phyloP scores from a whole-genome alignment of 1,284 basidiomycete species.

The Tremellales sp. region DNA sequence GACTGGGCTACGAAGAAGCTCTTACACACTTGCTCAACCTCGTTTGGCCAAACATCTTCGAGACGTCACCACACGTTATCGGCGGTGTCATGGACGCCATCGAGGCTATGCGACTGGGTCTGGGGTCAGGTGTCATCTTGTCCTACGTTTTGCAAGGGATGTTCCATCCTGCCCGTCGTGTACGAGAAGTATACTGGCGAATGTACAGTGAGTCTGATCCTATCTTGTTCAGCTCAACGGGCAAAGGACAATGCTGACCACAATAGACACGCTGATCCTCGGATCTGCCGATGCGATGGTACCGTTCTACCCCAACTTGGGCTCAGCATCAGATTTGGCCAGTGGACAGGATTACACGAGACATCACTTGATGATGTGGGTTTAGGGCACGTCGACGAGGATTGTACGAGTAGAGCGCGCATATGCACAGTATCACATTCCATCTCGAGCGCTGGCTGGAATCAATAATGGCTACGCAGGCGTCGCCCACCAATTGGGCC shows the following conservation, averaged over 20 bases:
- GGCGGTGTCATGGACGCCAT: slow-evolving; percentile 94
- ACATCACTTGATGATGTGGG: slow-evolving; percentile 64
- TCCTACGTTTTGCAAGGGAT: slow-evolving; percentile 76
- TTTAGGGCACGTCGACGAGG: slow-evolving; percentile 19
- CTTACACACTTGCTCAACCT: slow-evolving; percentile 97
- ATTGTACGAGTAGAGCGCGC: background rate
- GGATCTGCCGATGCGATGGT: slow-evolving; percentile 86
- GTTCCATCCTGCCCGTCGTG: slow-evolving; percentile 93
- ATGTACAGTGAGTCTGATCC: slow-evolving; percentile 65
- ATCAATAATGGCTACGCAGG: too few relatives aligned
- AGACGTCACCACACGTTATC: slow-evolving; percentile 97
- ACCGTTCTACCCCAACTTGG: slow-evolving; percentile 87
- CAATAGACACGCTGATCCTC: slow-evolving; percentile 63
- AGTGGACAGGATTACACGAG: slow-evolving; percentile 71
- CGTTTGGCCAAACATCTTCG: slow-evolving; percentile 98
- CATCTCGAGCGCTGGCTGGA: too few relatives aligned
- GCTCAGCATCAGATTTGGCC: slow-evolving; percentile 79
- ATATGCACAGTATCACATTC: background rate
- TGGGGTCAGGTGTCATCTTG: slow-evolving; percentile 88
- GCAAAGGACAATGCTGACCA: slow-evolving; percentile 7
- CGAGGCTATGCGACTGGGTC: slow-evolving; percentile 91
- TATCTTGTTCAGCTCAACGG: background rate
- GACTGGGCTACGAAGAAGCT: slow-evolving; percentile 95
- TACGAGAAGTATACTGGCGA: slow-evolving; percentile 92
- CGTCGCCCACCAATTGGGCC: too few relatives aligned